phyloP scores from a whole-genome alignment of 352 stramenopile species.

The Phytophthora ramorum region DNA sequence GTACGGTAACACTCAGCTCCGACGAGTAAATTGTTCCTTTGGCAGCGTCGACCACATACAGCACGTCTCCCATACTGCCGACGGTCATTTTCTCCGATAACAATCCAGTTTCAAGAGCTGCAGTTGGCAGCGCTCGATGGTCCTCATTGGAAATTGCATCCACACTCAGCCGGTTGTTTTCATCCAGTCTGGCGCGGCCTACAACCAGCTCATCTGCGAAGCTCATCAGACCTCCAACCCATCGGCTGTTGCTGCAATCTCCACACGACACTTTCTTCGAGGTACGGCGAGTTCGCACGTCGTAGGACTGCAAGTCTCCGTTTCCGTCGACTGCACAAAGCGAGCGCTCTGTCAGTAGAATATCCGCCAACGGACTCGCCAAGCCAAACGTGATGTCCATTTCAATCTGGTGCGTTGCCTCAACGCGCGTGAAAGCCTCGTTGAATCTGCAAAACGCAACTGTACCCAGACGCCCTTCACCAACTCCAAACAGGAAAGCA shows the following conservation, averaged over 20 bases:
- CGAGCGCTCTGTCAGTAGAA: constrained; percentile 26
- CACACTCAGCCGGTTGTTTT: constrained; percentile 3
- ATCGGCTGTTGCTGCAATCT: constrained; percentile 1
- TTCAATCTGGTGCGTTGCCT: constrained; percentile 8
- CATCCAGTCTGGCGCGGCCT: constrained; percentile 3
- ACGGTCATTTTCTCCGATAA: constrained; percentile 14
- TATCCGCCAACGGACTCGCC: constrained; percentile 13
- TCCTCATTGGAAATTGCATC: constrained; percentile 43
- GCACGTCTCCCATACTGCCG: constrained; percentile 11
- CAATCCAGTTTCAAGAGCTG: not conserved
- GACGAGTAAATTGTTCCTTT: constrained; percentile 14
- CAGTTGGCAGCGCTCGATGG: constrained; percentile 34
- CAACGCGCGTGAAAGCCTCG: constrained; percentile 24
- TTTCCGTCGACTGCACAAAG: constrained; percentile 27
- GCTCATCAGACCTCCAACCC: constrained; percentile 23
- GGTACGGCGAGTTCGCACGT: constrained; percentile 27
- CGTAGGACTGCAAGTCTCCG: constrained; percentile 29
- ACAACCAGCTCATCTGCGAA: constrained; percentile 35
- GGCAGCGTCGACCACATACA: constrained; percentile 40
- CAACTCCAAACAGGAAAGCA: constrained; percentile 21
- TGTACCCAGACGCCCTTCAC: not conserved
- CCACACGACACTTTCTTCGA: constrained; percentile 21
- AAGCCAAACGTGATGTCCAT: constrained; percentile 24
- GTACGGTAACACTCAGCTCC: constrained; percentile 41
- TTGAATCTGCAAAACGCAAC: constrained; percentile 36